phyloP scores from a whole-genome alignment of 2,329 filamentous ascomycete species.

The Colletotrichum navitas region DNA sequence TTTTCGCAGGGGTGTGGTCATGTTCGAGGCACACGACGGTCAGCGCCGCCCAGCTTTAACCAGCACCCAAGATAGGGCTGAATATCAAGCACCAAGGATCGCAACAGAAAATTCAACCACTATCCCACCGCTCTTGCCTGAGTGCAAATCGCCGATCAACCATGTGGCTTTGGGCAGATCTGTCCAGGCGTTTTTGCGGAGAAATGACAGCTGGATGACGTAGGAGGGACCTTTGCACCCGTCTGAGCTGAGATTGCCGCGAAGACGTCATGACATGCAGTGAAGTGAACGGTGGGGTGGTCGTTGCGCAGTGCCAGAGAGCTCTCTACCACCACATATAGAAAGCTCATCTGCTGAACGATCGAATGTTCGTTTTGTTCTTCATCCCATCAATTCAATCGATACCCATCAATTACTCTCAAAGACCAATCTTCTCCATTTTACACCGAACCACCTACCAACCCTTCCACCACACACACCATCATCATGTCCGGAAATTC shows the following conservation, averaged over 20 bases:
- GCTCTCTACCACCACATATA: constrained; percentile 9
- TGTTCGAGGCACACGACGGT: constrained; percentile 15
- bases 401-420: neutral
- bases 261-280: constrained; percentile 39
- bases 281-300: constrained; percentile 29
- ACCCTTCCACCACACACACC: neutral
- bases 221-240: constrained; percentile 29
- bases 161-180: constrained; percentile 26
- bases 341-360: constrained; percentile 15
- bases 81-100: constrained; percentile 9
- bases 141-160: constrained; percentile 32
- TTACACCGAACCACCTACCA: neutral
- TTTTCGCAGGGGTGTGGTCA: constrained; percentile 18
- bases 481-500: constrained; percentile 61
- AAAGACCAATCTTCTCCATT: neutral
- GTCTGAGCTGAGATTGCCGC: constrained; percentile 38
- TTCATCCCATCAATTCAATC: neutral
- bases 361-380: accelerated
- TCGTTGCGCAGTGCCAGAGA: constrained; percentile 8
- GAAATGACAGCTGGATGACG: constrained; percentile 34
- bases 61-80: constrained; percentile 22
- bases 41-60: constrained; percentile 1
- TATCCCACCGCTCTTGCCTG: neutral
- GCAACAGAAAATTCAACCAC: neutral
- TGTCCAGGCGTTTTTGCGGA: constrained; percentile 36